Conservation (phyloP, 768 basidiomycete genomes). For the Lenzites betulinus region DNA sequence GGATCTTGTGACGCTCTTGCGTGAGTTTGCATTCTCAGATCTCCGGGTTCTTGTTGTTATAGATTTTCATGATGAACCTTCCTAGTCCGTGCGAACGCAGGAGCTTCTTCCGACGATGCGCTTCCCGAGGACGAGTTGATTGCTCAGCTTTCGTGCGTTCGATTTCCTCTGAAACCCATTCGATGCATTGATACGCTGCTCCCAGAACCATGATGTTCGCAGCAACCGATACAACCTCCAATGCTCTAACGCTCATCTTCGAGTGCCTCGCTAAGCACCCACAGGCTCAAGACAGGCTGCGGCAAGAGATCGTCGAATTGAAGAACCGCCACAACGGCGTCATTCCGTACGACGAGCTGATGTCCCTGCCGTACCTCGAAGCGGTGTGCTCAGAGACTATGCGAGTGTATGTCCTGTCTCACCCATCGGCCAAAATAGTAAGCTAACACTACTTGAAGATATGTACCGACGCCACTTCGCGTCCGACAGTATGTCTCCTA, state of each 20-base stretch:
- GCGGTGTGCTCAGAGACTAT: conserved; percentile 60
- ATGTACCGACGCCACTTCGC: conserved; percentile 1
- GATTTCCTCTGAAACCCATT: neutral
- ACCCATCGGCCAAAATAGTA: neutral
- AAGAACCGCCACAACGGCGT: conserved; percentile 26
- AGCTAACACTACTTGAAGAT: neutral
- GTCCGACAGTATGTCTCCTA: neutral
- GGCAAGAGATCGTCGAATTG: neutral
- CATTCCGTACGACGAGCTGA: conserved; percentile 28
- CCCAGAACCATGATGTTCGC: conserved; percentile 14
- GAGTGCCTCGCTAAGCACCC: conserved; percentile 2
- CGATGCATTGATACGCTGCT: neutral
- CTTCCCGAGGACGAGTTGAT: conserved; percentile 18
- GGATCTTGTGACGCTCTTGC: conserved; percentile 1
- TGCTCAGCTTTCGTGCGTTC: conserved; percentile 16
- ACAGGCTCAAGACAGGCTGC: neutral
- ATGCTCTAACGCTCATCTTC: neutral
- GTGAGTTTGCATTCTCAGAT: no score
- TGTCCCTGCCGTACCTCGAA: conserved; percentile 61
- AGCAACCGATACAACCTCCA: conserved; percentile 11
- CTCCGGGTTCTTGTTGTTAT: no score
- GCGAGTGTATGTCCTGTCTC: conserved; percentile 45
- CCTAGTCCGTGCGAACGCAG: conserved; percentile 9
- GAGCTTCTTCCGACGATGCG: conserved; percentile 3
- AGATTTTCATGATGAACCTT: no score